Base-by-base conservation (phyloP, 305 asterid species). In the Euphrasia arctica region DNA sequence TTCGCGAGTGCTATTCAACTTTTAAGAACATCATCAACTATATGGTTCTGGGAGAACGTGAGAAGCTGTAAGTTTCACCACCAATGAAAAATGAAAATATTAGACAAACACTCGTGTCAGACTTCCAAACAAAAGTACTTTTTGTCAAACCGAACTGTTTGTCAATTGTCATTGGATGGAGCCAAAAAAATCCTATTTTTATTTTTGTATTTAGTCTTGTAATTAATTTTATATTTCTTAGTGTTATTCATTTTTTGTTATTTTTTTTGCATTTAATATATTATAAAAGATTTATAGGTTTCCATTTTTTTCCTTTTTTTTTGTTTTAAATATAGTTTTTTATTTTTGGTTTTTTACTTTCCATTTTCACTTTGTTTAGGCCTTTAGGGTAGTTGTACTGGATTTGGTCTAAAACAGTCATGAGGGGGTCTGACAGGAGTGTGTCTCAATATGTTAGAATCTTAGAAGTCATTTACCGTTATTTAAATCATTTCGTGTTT, bases 1-100 rank as follows among this genome's bases (percentile, higher is more conserved):
- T 90, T 69, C 92, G 95, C 11, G 99, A 93, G 80, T 93, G 99
- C 77, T 90, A 93, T 67, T 90, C 91, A 56, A 86, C 93, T 56
- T 90, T 87, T 78, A 88, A 81, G 81, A 93, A 81, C 79, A 86
- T 93, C 50, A 78, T 93, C 66, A 86, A 80, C 60, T 76, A 42
- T 81, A 78, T 93, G 89, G 93, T 93, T 69, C 62, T 72, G 47
- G 95, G 95, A 56, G 87, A 86, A 32, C 92, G 82, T 58, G 97
- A 93, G 74, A 84, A 78, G 75, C 62, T 18, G 99, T 93, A 80
- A 80, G 96, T 79, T 15, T 71, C 49, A 65, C 68, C 62, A 32
- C 55, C 62, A 61, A 50, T 58, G 63, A 52, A 6, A 25, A 18
- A 15, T 59, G 6, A 43, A 68, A 51, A 39, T 47, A 14, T 69